Base-by-base conservation (phyloP, 2,329 filamentous ascomycete genomes). In the Leptographium procerum region DNA sequence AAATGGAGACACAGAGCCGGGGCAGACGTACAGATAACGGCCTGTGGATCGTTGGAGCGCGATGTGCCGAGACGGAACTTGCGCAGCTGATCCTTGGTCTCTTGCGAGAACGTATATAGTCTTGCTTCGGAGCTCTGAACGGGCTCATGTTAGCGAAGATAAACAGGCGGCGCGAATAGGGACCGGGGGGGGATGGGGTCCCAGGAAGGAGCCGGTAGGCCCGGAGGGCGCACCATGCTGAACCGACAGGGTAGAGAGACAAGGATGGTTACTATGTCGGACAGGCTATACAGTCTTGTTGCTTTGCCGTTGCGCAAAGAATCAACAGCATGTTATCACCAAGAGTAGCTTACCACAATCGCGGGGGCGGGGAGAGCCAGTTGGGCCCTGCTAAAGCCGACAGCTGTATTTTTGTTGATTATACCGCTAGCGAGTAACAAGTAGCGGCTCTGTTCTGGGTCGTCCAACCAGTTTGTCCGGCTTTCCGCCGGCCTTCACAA, bases 61-160 rank as follows among this genome's bases (percentile, higher is more conserved):
- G 91, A 96, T 2, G 94, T 97, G 29, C 87, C 84, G 31, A 99
- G 81, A 55, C 94, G 88, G 76, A 99, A 99, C 74, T 96, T 97
- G 72, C 89, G 88, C 64, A 99, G 83, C 69, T 91, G 86, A 64
- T 91, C 85, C 74, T 87, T 94, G 52, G 90, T 96, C 74, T 94
- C 89, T 63, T 85, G 82, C 34, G 91, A 95, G 82, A 97, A 95
- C 60, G 88, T 89, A 76, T 96, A 97, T 62, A 97, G 81, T 66
- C 91, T 82, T 62, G 90, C 85, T 78, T 96, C 91, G 69, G 91
- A 95, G 67, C 85, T 73, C 76, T 79, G 61, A 10, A 5, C 19
- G 33, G n/a, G 40, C 40, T 19, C 16, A 43, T 19, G 43, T 52
- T 28, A 48, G 40, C 47, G 19, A 33, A 53, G 24, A 16, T 3